A percentile compares a stretch with the other conserved stretches of the same genome.
These are phyloP conservation scores for Leccinellum rugosiceps DNA, from an alignment of 768 basidiomycete species.

Conservation along the genomic window DNA sequence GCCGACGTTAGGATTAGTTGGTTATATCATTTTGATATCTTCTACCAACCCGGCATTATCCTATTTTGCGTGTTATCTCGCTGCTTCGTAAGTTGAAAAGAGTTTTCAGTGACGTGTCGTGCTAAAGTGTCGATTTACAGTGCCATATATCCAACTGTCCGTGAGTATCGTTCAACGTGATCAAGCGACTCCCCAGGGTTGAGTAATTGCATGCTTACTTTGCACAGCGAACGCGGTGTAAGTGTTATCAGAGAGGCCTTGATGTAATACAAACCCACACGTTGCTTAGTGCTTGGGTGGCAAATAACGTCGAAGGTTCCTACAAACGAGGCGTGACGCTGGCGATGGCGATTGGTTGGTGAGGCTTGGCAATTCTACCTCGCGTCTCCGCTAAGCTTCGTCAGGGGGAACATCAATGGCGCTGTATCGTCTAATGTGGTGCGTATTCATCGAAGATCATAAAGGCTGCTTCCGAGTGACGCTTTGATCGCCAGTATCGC, in stretches of 20 bases:
- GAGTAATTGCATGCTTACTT: not conserved
- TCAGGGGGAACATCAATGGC: slow-evolving; percentile 62
- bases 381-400: slow-evolving; percentile 16
- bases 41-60: slow-evolving; percentile 61
- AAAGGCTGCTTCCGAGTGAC: not conserved
- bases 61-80: slow-evolving; percentile 71
- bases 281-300: slow-evolving; percentile 59
- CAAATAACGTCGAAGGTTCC: slow-evolving; percentile 68
- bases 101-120: not conserved
- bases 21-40: slow-evolving; percentile 64
- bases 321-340: slow-evolving; percentile 72
- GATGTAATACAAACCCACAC: slow-evolving; percentile 1
- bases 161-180: slow-evolving; percentile 26
- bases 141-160: slow-evolving; percentile 47
- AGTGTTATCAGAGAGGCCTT: slow-evolving; percentile 16
- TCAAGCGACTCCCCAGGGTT: not conserved
- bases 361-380: not conserved
- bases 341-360: slow-evolving; percentile 65
- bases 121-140: slow-evolving; percentile 16
- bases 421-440: slow-evolving; percentile 67
- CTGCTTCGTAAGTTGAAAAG: slow-evolving; percentile 54
- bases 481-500: slow-evolving; percentile 49
- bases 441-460: slow-evolving; percentile 24
- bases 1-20: slow-evolving; percentile 40
- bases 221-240: slow-evolving; percentile 49